These are phyloP conservation scores for Erythrobasidium yunnanense DNA, from an alignment of 768 basidiomycete species.

Conservation along the genomic window DNA sequence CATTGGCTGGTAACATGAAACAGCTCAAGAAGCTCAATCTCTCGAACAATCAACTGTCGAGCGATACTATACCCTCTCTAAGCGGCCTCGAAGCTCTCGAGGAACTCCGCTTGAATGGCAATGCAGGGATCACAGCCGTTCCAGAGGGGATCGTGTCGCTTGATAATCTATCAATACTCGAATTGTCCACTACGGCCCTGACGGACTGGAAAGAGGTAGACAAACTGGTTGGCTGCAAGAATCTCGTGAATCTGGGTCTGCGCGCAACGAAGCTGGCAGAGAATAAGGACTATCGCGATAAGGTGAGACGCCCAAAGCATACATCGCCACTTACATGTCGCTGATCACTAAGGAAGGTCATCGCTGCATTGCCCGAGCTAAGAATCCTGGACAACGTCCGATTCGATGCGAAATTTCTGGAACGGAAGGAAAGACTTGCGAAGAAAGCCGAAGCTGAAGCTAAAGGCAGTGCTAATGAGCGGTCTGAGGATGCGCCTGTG, in stretches of 20 bases:
- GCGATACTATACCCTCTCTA: constrained; percentile 30
- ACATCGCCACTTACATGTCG: not conserved
- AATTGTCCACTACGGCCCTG: constrained; percentile 18
- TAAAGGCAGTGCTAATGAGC: not conserved
- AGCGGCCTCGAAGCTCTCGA: constrained; percentile 27
- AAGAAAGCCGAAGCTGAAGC: not conserved
- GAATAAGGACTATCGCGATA: constrained; percentile 26
- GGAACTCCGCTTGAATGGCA: constrained; percentile 33
- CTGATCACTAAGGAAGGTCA: constrained; percentile 21
- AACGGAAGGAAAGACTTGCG: constrained; percentile 29
- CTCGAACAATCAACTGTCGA: constrained; percentile 33
- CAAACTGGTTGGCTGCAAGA: constrained; percentile 25
- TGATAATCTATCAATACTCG: constrained; percentile 6
- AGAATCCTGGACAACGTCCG: constrained; percentile 36
- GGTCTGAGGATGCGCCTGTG: not conserved
- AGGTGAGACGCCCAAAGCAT: not conserved
- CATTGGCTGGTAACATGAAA: constrained; percentile 16
- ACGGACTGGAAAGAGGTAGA: constrained; percentile 32
- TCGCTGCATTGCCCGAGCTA: constrained; percentile 31
- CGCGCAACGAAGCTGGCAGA: constrained; percentile 32
- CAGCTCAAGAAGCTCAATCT: constrained; percentile 36
- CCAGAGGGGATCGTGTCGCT: constrained; percentile 29
- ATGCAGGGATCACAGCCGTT: constrained; percentile 25
- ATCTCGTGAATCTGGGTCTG: constrained; percentile 33
- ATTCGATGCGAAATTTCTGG: constrained; percentile 33